A percentile compares a stretch with the other conserved stretches of the same genome.
These are phyloP conservation scores for Penicillium sp. DNA, from an alignment of 2,329 filamentous ascomycete species.

Conservation along the genomic window DNA sequence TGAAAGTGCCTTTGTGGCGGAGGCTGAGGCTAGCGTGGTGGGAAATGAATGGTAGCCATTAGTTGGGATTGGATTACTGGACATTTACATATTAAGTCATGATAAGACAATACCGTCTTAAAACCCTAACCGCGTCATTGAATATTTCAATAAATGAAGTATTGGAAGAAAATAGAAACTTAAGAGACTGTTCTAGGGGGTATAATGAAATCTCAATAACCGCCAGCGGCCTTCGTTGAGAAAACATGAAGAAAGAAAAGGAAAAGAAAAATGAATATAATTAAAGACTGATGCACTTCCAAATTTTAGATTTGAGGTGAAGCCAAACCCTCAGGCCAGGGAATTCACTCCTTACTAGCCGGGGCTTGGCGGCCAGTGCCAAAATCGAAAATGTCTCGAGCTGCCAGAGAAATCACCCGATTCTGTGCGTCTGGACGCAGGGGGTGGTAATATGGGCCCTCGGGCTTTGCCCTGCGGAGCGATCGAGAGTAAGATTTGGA, in stretches of 20 bases:
- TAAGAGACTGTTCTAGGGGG: neutral
- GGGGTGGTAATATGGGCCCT: neutral
- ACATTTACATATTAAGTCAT: neutral
- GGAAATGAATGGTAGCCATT: conserved; percentile 2
- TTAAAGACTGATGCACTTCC: neutral
- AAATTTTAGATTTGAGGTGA: neutral
- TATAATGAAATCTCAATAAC: neutral
- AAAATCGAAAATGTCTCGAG: neutral
- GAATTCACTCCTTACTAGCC: neutral
- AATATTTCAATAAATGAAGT: neutral
- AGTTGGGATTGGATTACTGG: neutral
- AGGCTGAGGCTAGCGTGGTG: conserved; percentile 8
- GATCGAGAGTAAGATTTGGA: neutral
- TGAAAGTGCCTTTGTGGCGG: conserved; percentile 9
- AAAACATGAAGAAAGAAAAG: neutral
- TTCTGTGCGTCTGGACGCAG: neutral
- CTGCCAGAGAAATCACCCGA: neutral
- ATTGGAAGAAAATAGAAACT: neutral
- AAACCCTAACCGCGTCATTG: neutral
- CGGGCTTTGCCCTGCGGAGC: neutral
- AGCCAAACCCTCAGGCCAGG: neutral
- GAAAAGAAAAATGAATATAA: neutral
- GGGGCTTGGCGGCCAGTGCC: neutral
- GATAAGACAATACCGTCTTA: neutral
- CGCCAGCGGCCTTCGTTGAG: neutral